These are phyloP conservation scores for Citrus cavaleriei DNA, from an alignment of 345 rosid species.

Conservation along the genomic window DNA sequence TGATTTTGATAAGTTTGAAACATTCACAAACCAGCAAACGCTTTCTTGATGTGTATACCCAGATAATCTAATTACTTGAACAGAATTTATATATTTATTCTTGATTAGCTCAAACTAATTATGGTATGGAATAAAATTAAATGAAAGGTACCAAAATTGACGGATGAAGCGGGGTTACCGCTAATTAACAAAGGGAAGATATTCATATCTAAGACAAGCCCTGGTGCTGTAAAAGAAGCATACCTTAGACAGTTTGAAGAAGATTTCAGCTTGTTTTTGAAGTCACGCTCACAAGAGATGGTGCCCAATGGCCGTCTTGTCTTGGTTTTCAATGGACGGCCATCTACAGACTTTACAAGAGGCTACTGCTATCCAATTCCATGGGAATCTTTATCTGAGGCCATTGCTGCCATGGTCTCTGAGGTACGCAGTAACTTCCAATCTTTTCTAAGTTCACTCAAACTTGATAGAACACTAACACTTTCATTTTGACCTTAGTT, in stretches of 20 bases:
- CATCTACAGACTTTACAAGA: not conserved
- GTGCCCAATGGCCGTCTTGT: slow-evolving; percentile 13
- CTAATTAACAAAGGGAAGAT: slow-evolving; percentile 25
- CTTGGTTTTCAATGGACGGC: slow-evolving; percentile 16
- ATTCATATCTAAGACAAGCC: slow-evolving; percentile 17
- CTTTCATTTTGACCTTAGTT: too few species aligned
- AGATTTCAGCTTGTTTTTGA: slow-evolving; percentile 21
- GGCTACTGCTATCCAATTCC: not conserved
- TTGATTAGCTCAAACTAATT: not conserved
- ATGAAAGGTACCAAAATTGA: slow-evolving; percentile 16
- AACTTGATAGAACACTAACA: too few species aligned
- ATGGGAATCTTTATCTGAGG: slow-evolving; percentile 14
- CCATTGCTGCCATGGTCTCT: slow-evolving; percentile 11
- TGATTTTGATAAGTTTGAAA: too few species aligned
- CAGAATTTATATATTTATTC: not conserved
- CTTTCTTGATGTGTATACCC: too few species aligned
- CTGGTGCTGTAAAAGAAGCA: slow-evolving; percentile 16
- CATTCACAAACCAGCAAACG: too few species aligned
- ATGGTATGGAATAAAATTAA: not conserved
- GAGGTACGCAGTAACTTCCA: not conserved
- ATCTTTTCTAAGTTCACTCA: too few species aligned
- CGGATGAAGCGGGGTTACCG: slow-evolving; percentile 7
- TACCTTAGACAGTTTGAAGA: slow-evolving; percentile 23
- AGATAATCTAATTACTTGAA: too few species aligned
- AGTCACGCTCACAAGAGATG: slow-evolving; percentile 21